Evolutionary conservation across 2,329 filamentous ascomycete genomes (phyloP), one percentile per base, ranked within the genome.

Genomic region (Aureobasidium subglaciale): DNA sequence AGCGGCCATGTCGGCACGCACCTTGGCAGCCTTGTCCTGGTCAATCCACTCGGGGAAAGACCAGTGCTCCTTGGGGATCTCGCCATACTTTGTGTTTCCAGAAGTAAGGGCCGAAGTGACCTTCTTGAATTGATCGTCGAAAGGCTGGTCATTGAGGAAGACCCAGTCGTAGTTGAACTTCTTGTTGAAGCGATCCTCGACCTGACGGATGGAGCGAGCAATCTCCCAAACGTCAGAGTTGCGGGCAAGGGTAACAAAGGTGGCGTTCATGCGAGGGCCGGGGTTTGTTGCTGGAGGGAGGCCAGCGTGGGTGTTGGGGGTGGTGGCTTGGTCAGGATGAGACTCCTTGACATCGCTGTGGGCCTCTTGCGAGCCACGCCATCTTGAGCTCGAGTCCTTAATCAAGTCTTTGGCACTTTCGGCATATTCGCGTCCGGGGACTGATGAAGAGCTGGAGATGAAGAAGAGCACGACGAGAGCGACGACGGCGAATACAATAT

Each of bases 91-190:
- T 42, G 93, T 91, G 64, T 83, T 95, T 56, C 93, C 93, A 11
- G 92, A 97, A n/a, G 95, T 87, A 34, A 99, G 81, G 1, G 90
- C 85, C 4, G 81, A 81, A 4, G 93, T 99, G 62, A 97, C 80
- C 72, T 90, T 92, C 73, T 91, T 97, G 80, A 99, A 99, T 9
- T 84, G 85, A 3, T 88, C 87, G 68, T 96, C 88, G 67, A 99
- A 99, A 0, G 90, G 88, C 70, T 91, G 84, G 70, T 99, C 93
- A 73, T 99, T 99, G 59, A 99, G 78, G 76, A 99, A 99, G 53
- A 99, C 92, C 95, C 95, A 99, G 70, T 97, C 92, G 74, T 99
- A 99, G 77, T 95, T 86, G 77, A 88, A 97, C 66, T 92, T 88
- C 66, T 85, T 84, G 77, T 99, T 99, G 83, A 99, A 99, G 68